Percentiles rank a stretch among this genome's conserved stretches.
Evolutionary conservation across 345 rosid genomes (phyloP).

Genomic region (Aquilaria yunnanensis): DNA sequence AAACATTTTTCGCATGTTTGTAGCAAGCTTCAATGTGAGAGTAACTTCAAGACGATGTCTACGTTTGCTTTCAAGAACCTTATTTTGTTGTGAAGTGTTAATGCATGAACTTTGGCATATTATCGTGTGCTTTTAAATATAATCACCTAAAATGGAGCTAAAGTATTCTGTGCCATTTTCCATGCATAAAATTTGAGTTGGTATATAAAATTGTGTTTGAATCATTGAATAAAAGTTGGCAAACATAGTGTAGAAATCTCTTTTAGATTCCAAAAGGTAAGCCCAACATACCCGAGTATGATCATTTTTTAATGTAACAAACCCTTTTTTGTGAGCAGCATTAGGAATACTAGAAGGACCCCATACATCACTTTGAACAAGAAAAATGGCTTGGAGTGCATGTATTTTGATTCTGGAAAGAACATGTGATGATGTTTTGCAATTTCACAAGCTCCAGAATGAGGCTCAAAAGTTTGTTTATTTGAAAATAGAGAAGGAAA

Average conservation of each 20-base stretch:
- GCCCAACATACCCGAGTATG: background rate
- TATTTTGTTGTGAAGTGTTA: background rate
- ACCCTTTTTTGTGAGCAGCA: background rate
- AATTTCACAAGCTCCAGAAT: background rate
- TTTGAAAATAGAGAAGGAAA: background rate
- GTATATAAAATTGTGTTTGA: background rate
- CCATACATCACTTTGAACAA: background rate
- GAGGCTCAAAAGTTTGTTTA: background rate
- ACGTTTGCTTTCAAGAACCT: background rate
- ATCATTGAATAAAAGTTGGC: background rate
- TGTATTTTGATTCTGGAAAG: too few relatives aligned
- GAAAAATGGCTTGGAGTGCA: background rate
- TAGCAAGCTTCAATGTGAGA: too few relatives aligned
- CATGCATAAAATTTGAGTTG: too few relatives aligned
- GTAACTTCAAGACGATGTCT: background rate
- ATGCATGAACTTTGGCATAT: background rate
- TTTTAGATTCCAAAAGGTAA: background rate
- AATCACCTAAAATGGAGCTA: too few relatives aligned
- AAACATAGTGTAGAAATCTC: background rate
- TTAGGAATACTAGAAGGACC: background rate
- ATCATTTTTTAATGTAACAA: background rate
- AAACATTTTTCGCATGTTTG: too few relatives aligned
- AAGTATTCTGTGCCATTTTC: too few relatives aligned
- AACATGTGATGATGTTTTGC: background rate
- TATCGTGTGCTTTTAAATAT: too few relatives aligned